Evolutionary conservation across 768 basidiomycete genomes (phyloP).

Genomic region (Podaxis mareebaensis): DNA sequence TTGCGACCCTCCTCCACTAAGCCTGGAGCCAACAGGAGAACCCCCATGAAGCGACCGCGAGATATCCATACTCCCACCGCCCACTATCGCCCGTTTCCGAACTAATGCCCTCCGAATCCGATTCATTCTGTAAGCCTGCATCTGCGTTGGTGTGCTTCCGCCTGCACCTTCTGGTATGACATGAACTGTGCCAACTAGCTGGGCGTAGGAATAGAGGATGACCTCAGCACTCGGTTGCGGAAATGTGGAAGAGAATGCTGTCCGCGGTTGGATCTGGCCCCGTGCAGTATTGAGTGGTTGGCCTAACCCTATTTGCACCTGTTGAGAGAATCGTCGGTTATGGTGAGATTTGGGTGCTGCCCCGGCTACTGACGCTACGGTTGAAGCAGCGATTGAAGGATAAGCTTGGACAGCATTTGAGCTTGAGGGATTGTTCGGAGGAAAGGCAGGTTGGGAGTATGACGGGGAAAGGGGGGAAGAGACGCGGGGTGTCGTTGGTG

Average conservation of each 20-base stretch:
- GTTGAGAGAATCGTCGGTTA: slow-evolving; percentile 19
- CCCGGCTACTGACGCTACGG: neutral
- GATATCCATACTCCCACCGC: slow-evolving; percentile 84
- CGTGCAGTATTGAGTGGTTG: slow-evolving; percentile 34
- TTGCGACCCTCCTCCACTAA: neutral
- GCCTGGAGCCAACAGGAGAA: neutral
- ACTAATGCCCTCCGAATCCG: slow-evolving; percentile 51
- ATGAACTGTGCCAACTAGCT: slow-evolving; percentile 68
- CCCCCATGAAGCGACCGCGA: slow-evolving; percentile 40
- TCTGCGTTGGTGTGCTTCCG: slow-evolving; percentile 38
- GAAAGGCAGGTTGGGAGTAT: slow-evolving; percentile 25
- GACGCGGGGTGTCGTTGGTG: slow-evolving; percentile 35
- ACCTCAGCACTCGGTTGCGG: slow-evolving; percentile 58
- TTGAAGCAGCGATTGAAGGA: slow-evolving; percentile 22
- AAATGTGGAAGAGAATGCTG: slow-evolving; percentile 46
- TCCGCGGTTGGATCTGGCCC: slow-evolving; percentile 30
- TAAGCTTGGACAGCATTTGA: slow-evolving; percentile 29
- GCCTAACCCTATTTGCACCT: slow-evolving; percentile 46
- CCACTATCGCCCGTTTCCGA: slow-evolving; percentile 42
- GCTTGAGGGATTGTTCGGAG: slow-evolving; percentile 32
- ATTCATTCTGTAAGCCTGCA: slow-evolving; percentile 46
- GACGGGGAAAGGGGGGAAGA: slow-evolving; percentile 28
- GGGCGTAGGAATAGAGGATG: slow-evolving; percentile 84
- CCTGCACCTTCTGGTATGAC: slow-evolving; percentile 44
- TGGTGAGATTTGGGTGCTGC: slow-evolving; percentile 7